These are phyloP conservation scores for Acrodontium crateriforme DNA, from an alignment of 2,329 filamentous ascomycete genomes.

Conservation along the genomic window DNA sequence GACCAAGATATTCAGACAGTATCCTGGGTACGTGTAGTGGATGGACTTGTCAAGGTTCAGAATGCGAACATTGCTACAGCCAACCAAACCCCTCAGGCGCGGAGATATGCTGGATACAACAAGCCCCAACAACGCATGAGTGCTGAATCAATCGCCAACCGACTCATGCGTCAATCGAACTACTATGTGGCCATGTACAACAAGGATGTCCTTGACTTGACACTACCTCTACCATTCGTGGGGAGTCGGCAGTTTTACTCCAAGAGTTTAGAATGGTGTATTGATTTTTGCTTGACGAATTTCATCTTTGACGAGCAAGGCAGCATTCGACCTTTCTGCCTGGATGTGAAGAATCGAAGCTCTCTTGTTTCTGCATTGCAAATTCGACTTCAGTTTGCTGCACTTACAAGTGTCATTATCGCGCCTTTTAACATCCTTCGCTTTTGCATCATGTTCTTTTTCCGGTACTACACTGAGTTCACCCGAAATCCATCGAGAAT, in stretches of 20 bases:
- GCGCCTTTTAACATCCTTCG: conserved; percentile 81
- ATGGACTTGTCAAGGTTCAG: conserved; percentile 67
- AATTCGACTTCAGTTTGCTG: conserved; percentile 67
- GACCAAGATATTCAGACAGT: conserved; percentile 84
- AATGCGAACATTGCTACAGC: conserved; percentile 82
- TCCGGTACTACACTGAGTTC: conserved; percentile 94
- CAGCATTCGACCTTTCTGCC: conserved; percentile 72
- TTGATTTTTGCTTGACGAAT: conserved; percentile 80
- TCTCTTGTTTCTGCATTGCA: conserved; percentile 66
- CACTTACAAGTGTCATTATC: conserved; percentile 71
- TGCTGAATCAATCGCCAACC: conserved; percentile 92
- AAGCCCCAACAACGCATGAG: conserved; percentile 64
- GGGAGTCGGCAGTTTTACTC: conserved; percentile 72
- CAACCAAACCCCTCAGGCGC: conserved; percentile 43
- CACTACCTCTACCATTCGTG: conserved; percentile 72
- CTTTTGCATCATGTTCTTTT: conserved; percentile 77
- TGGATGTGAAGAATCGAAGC: conserved; percentile 69
- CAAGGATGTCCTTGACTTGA: conserved; percentile 84
- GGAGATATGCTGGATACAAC: conserved; percentile 46
- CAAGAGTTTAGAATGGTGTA: conserved; percentile 78
- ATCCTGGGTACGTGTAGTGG: conserved; percentile 85
- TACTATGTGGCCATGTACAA: conserved; percentile 96
- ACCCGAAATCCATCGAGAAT: conserved; percentile 83
- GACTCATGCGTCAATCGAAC: conserved; percentile 91
- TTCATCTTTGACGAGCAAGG: conserved; percentile 85